These are phyloP conservation scores for Sclerotiophoma versabilis DNA, from an alignment of 2,329 filamentous ascomycete genomes.

Conservation along the genomic window DNA sequence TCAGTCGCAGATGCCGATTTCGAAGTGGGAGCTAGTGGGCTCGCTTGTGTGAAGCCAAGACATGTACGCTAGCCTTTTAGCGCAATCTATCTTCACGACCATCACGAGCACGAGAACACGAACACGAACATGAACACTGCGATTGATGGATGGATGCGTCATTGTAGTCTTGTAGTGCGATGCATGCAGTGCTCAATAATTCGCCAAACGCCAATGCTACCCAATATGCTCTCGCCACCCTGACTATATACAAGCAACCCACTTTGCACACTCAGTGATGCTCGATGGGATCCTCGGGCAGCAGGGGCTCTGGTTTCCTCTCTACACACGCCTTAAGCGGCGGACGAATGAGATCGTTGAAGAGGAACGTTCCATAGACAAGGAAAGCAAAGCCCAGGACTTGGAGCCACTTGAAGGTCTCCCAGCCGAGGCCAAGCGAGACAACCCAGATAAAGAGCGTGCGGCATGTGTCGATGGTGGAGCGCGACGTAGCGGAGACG, in stretches of 20 bases:
- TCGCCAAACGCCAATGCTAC: conserved; percentile 4
- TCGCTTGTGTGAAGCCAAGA: conserved; percentile 2
- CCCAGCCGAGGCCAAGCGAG: conserved; percentile 91
- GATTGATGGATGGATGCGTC: neutral
- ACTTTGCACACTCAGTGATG: conserved; percentile 54
- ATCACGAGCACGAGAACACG: neutral
- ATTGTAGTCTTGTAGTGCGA: neutral
- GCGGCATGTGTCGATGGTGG: conserved; percentile 95
- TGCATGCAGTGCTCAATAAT: neutral
- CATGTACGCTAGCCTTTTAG: neutral
- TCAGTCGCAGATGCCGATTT: conserved; percentile 12
- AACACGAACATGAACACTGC: neutral
- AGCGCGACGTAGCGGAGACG: conserved; percentile 90
- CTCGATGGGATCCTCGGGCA: conserved; percentile 86
- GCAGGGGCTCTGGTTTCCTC: conserved; percentile 65
- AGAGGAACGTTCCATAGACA: conserved; percentile 95
- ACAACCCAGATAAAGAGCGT: conserved; percentile 99
- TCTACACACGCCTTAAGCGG: conserved; percentile 73
- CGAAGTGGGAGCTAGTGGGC: conserved; percentile 12
- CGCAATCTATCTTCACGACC: neutral
- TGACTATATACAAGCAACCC: neutral
- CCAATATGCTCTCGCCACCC: neutral
- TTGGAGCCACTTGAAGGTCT: conserved; percentile 97
- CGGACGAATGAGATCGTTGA: conserved; percentile 90
- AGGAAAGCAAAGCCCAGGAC: conserved; percentile 86